These are phyloP conservation scores for Phalaenopsis equestris DNA, from an alignment of 106 monocot genomes.

Conservation along the genomic window DNA sequence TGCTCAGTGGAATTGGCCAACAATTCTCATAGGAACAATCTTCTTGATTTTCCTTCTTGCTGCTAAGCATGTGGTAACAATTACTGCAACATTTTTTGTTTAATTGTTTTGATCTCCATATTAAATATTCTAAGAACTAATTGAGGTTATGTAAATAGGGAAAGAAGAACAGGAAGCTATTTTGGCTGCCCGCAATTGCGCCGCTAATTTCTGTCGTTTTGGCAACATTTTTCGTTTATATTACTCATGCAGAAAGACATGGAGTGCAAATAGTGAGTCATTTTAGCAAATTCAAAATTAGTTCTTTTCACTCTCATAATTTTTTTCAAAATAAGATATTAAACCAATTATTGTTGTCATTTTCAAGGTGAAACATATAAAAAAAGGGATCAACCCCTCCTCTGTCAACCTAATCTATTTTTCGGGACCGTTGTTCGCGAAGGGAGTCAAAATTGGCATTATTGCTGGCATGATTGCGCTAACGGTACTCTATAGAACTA, in stretches of 20 bases:
- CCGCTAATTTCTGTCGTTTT: conserved; percentile 47
- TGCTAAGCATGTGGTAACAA: conserved; percentile 65
- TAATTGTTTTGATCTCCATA: neutral
- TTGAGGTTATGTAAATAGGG: conserved; percentile 20
- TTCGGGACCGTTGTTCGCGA: conserved; percentile 26
- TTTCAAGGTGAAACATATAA: conserved; percentile 39
- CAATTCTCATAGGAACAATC: conserved; percentile 41
- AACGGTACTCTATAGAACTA: conserved; percentile 24
- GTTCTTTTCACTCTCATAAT: neutral
- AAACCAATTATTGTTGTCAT: neutral
- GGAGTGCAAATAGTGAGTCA: conserved; percentile 49
- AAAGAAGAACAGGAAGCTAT: conserved; percentile 53
- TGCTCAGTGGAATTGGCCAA: conserved; percentile 84
- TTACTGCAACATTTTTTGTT: neutral
- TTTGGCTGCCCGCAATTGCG: conserved; percentile 57
- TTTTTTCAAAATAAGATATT: neutral
- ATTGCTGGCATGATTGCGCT: conserved; percentile 45
- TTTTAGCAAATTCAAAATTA: neutral
- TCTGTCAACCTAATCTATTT: conserved; percentile 42
- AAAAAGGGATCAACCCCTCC: conserved; percentile 46
- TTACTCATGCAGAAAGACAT: conserved; percentile 36
- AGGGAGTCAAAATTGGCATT: conserved; percentile 43
- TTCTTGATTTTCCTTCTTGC: conserved; percentile 59
- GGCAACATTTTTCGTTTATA: conserved; percentile 41
- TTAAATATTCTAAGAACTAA: neutral